Evolutionary conservation across 257 asterid genomes (phyloP), one percentile per base, ranked within the genome.

Genomic region (Cinchona pubescens): DNA sequence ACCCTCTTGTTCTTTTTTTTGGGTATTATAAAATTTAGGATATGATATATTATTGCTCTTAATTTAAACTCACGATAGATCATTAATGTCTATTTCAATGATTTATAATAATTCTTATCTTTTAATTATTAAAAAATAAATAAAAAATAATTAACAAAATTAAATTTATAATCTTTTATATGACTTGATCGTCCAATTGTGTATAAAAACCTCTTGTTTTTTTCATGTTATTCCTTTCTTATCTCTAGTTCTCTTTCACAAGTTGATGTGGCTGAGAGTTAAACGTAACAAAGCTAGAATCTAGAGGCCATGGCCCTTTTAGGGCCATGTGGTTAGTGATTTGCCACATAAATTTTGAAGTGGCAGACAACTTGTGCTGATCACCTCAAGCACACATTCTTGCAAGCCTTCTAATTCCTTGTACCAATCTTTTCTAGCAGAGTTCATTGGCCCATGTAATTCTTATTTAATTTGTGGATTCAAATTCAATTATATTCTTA

Each of bases 361-460:
- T 85, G 89, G 88, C 88, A 75, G 91, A 85, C 89, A 86, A 40
- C 35, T 21, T 12, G 60, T 35, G 48, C 63, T 40, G 38, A 40
- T 69, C 29, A 74, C 48, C 79, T 71, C 74, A 45, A 64, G 45
- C 63, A 23, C 21, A 18, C 7, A 9, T 37, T 1, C n/a, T 0
- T 55, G 11, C 40, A 4, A 59, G 18, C 4, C 15, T 5, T 16
- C 2, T 32, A 27, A 14, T 62, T 21, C 43, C 23, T 62, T 13
- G 38, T 27, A 29, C 23, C 66, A 29, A 60, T 29, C 66, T 29
- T 38, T 38, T 11, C 40, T 13, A 12, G 10, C 1, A 29, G 30
- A 12, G 38, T 60, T 60, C 13, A 29, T 59, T 59, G 34, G 7
- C 35, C 35, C 64, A 25, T 59, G 18, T 59, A 7, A 9, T 59